phyloP scores from a whole-genome alignment of 2,329 filamentous ascomycete genomes.

The Monilinia vaccinii-corymbosi region DNA sequence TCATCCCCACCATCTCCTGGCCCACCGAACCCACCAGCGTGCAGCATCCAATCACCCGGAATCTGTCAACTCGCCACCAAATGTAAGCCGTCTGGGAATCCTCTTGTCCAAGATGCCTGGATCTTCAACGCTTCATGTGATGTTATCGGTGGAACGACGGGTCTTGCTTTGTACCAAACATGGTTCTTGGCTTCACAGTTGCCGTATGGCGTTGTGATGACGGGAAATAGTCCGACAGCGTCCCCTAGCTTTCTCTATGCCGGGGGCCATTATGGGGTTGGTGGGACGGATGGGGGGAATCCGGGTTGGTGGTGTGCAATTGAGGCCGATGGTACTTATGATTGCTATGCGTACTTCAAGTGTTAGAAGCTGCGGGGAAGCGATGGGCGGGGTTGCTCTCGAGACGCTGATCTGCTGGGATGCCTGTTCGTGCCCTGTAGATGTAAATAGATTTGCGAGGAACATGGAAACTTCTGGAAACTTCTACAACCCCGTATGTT shows the following conservation, averaged over 20 bases:
- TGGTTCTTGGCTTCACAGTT: slow-evolving; percentile 1
- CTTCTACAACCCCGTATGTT: not conserved
- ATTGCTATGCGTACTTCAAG: slow-evolving; percentile 5
- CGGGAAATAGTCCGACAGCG: slow-evolving; percentile 4
- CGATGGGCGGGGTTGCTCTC: not conserved
- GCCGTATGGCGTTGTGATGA: slow-evolving; percentile 3
- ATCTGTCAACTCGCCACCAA: slow-evolving; percentile 7
- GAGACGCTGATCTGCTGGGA: not conserved
- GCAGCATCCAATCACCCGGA: slow-evolving; percentile 1
- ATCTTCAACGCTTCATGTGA: slow-evolving; percentile 6
- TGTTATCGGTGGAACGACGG: slow-evolving; percentile 8
- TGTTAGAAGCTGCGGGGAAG: not conserved
- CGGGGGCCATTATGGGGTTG: slow-evolving; percentile 6
- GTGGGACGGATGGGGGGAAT: slow-evolving; percentile 7
- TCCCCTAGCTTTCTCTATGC: slow-evolving; percentile 8
- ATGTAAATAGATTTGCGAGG: too few species aligned
- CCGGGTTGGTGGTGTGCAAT: slow-evolving; percentile 10
- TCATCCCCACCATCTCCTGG: not conserved
- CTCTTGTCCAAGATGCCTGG: slow-evolving; percentile 6
- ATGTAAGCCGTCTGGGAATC: not conserved
- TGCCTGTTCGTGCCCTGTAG: not conserved
- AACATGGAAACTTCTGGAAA: not conserved
- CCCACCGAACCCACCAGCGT: not conserved
- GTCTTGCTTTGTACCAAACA: slow-evolving; percentile 1
- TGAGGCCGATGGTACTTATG: slow-evolving; percentile 4